Conservation (phyloP, 257 asterid species). For the Solanum raphanifolium region DNA sequence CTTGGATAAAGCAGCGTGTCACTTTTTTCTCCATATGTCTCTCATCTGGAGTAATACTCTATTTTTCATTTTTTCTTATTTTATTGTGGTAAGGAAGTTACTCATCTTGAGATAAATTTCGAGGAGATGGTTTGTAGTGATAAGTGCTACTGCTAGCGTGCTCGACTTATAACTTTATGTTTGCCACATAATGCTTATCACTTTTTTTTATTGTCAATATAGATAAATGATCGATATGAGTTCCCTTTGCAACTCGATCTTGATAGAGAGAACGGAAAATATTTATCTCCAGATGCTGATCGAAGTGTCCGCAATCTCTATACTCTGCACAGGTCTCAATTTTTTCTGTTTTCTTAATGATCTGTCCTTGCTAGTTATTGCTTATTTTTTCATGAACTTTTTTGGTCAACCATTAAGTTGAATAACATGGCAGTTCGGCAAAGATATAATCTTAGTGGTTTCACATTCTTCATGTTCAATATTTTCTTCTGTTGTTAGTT, state of each 20-base stretch:
- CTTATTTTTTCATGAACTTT: background rate
- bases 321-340: constrained; percentile 73
- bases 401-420: background rate
- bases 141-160: background rate
- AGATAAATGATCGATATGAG: constrained; percentile 92
- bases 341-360: constrained; percentile 3
- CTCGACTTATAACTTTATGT: background rate
- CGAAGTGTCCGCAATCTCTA: constrained; percentile 69
- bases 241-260: constrained; percentile 92
- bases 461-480: background rate
- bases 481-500: background rate
- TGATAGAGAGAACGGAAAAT: constrained; percentile 75
- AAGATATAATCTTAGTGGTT: background rate
- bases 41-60: background rate
- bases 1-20: background rate
- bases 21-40: background rate
- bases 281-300: constrained; percentile 81
- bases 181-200: background rate
- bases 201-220: constrained; percentile 10
- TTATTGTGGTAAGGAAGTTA: background rate
- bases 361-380: background rate
- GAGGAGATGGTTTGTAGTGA: background rate
- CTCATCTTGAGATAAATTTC: background rate
- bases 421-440: background rate
- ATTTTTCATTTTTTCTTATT: background rate